Evolutionary conservation across 345 rosid genomes (phyloP).

Genomic region (Diplotaxis tenuifolia): DNA sequence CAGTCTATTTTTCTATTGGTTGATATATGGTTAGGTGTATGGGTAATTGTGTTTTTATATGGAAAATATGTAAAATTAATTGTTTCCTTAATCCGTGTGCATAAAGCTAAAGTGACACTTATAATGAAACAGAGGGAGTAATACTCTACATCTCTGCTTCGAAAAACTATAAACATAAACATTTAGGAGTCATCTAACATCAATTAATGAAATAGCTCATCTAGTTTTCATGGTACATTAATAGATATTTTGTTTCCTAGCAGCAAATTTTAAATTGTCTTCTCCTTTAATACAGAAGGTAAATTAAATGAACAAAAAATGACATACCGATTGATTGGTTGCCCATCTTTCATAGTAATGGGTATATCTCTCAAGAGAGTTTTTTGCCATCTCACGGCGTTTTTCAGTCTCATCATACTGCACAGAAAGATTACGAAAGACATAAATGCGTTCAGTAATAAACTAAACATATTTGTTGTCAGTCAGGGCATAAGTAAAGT

Average conservation of each 20-base stretch:
- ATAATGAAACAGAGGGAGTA: no score
- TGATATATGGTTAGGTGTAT: no score
- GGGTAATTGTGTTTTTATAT: no score
- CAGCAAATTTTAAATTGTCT: not conserved
- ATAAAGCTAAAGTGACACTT: no score
- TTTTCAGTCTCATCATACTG: conserved; percentile 79
- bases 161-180: not conserved
- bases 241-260: not conserved
- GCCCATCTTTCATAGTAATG: conserved; percentile 94
- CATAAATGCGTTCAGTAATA: not conserved
- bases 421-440: not conserved
- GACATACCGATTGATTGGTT: conserved; percentile 75
- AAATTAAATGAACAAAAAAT: not conserved
- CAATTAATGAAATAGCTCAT: not conserved
- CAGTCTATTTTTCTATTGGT: no score
- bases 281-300: not conserved
- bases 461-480: not conserved
- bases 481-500: conserved; percentile 2
- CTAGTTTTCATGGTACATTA: conserved; percentile 5
- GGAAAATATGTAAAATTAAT: no score
- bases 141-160: not conserved
- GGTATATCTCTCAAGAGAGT: conserved; percentile 81
- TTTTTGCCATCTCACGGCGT: conserved; percentile 89
- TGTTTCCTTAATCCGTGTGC: no score
- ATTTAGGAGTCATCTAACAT: not conserved